Base-by-base conservation (phyloP, 2,329 filamentous ascomycete genomes). In the Fusarium camptoceras region DNA sequence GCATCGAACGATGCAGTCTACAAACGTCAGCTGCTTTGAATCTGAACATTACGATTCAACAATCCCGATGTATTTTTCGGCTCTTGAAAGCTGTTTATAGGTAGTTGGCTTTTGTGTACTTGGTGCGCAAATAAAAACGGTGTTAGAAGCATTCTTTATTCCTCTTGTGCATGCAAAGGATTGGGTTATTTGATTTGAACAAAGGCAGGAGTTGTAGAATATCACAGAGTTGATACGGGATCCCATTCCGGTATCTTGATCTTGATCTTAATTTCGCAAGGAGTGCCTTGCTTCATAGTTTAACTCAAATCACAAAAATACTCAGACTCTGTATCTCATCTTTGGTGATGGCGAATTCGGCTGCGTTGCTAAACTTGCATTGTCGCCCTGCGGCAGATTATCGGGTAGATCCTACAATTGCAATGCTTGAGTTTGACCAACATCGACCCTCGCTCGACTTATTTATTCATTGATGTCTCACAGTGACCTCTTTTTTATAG, bases 41-140 rank as follows among this genome's bases (percentile, higher is more conserved):
- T 46, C 54, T 59, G 25, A 39, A 31, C 31, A 39, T 47, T 44
- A 55, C 55, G 31, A 59, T 43, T 59, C 59, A 55, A 53, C 49
- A 41, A 49, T 20, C 34, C 49, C 53, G 44, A 59, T 68, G 53
- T 59, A 41, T 59, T 47, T 37, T 65, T n/a, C 43, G 51, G 48
- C 53, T 28, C 30, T 18, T 47, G 39, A 48, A 27, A 49, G 63
- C 43, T 60, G 55, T 53, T 43, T 28, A 64, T 64, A 64, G 59
- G 59, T 64, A 64, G 59, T 39, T 59, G 24, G 12, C 22, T 41
- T 55, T 70, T 58, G 61, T 59, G 62, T 66, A 68, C 67, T 12
- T 53, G 34, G 67, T 60, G 39, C 58, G 50, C 63, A 71, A 70
- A 71, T 58, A 64, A 62, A 71, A 53, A 53, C 58, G 60, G 65